Evolutionary conservation across 768 basidiomycete species (phyloP), one percentile per base, ranked within the genome.

Genomic region (Boletus sp.): DNA sequence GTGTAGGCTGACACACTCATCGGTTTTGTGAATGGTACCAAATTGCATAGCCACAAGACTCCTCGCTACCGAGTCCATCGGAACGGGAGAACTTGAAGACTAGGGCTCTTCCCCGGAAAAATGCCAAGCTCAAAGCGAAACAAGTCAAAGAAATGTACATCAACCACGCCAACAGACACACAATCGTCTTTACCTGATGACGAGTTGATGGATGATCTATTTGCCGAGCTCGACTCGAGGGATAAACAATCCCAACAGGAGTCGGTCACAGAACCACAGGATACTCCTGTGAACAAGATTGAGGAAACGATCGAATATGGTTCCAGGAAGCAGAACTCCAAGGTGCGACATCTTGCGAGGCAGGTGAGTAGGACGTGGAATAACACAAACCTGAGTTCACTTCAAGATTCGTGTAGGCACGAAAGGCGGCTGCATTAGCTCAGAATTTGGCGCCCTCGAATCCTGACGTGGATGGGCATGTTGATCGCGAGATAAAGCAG

Each of bases 191-290:
- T 72, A 1, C 55, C 59, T 19, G 77, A 79, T 40, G 81, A 86
- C 51, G 80, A 79, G 10, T 76, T 93, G 44, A 76, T 93, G 74
- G 80, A 90, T 59, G 85, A 90, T 62, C 80, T 95, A 1, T 70
- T 93, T 44, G 79, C 83, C 7, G 86, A 90, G 67, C 82, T 95
- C 27, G 88, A 91, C 61, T 81, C 82, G 7, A 74, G 78, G 58
- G 79, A 90, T 60, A 60, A 75, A 46, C 69, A 73, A 40, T 75
- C 79, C 1, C 79, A 79, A 62, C 66, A 70, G 27, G 81, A 82
- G 65, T 75, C 83, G 13, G 77, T 78, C 10, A 64, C 67, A 30
- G 72, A 82, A 9, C 65, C 82, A 49, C 65, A 77, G 45, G 60
- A 73, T 46, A 56, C 74, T 40, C 68, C 70, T 52, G 71, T 69